A percentile compares a stretch with the other conserved stretches of the same genome.
phyloP scores from a whole-genome alignment of 257 asterid species.

The Solanum medicagineum region DNA sequence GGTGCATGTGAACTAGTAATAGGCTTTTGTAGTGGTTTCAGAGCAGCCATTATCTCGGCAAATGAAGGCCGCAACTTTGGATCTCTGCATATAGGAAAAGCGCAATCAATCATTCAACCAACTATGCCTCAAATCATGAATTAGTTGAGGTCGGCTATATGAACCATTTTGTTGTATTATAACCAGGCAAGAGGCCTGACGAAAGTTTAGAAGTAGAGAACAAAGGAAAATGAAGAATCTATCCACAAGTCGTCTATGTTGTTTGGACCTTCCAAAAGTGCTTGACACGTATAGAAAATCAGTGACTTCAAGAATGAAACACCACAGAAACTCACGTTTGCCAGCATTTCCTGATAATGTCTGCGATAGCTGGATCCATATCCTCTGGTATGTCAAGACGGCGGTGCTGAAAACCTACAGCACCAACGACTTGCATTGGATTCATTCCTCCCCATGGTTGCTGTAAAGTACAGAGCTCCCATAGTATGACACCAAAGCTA shows the following conservation, averaged over 20 bases:
- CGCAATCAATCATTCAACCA: background rate
- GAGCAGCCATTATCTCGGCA: slow-evolving; percentile 77
- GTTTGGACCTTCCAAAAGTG: background rate
- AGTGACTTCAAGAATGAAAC: background rate
- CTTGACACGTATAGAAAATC: background rate
- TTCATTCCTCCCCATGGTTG: slow-evolving; percentile 99
- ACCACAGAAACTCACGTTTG: slow-evolving; percentile 53
- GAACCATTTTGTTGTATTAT: background rate
- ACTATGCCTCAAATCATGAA: background rate
- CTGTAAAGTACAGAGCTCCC: slow-evolving; percentile 90
- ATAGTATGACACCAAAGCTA: slow-evolving; percentile 82
- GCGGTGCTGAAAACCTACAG: slow-evolving; percentile 94
- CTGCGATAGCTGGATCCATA: slow-evolving; percentile 63
- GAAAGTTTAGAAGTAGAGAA: background rate
- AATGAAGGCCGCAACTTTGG: slow-evolving; percentile 79
- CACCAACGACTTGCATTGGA: slow-evolving; percentile 98
- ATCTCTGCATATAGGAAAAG: slow-evolving; percentile 32
- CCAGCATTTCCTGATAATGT: slow-evolving; percentile 75
- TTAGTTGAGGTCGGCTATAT: background rate
- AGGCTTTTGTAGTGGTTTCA: slow-evolving; percentile 83
- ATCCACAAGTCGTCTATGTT: background rate
- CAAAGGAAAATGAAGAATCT: background rate
- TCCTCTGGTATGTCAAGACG: slow-evolving; percentile 87
- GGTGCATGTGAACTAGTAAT: slow-evolving; percentile 37
- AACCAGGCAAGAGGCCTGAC: background rate